Percentiles rank a stretch among this genome's conserved stretches.
phyloP scores from a whole-genome alignment of 495 filamentous ascomycete genomes.

The Filosporella fistucella region DNA sequence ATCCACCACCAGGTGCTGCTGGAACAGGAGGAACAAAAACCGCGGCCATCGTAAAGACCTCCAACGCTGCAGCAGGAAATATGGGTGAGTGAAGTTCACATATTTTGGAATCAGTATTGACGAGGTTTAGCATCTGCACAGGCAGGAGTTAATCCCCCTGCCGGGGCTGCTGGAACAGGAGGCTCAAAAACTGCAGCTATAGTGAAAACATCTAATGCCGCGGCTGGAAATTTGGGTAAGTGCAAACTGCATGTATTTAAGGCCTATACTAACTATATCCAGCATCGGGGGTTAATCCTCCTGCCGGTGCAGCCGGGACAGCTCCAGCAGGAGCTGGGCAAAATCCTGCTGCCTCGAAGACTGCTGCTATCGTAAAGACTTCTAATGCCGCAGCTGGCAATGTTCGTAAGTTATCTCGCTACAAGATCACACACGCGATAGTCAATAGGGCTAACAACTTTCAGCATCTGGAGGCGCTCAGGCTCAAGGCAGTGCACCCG shows the following conservation, averaged over 20 bases:
- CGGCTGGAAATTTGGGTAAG: not conserved
- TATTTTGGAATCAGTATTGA: not conserved
- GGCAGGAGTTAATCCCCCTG: constrained; percentile 6
- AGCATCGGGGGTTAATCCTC: too few species aligned
- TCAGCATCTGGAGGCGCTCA: constrained; percentile 5
- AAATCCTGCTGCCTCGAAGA: not conserved
- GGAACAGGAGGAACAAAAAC: constrained; percentile 7
- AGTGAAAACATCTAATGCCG: not conserved
- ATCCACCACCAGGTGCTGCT: not conserved
- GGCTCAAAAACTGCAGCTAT: constrained; percentile 1
- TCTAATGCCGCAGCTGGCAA: not conserved
- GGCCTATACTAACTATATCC: not conserved
- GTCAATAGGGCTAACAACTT: constrained; percentile 9
- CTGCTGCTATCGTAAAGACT: not conserved
- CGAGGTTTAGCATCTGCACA: constrained; percentile 1
- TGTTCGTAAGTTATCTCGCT: not conserved
- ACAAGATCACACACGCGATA: not conserved
- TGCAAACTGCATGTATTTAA: not conserved
- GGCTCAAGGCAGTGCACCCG: too few species aligned
- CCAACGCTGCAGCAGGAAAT: not conserved
- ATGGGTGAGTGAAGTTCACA: not conserved
- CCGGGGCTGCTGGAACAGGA: constrained; percentile 3
- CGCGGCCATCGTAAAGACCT: constrained; percentile 4
- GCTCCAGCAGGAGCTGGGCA: too few species aligned
- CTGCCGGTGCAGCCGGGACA: not conserved